Conservation (phyloP, 768 basidiomycete genomes). For the Naematelia aurantialba region DNA sequence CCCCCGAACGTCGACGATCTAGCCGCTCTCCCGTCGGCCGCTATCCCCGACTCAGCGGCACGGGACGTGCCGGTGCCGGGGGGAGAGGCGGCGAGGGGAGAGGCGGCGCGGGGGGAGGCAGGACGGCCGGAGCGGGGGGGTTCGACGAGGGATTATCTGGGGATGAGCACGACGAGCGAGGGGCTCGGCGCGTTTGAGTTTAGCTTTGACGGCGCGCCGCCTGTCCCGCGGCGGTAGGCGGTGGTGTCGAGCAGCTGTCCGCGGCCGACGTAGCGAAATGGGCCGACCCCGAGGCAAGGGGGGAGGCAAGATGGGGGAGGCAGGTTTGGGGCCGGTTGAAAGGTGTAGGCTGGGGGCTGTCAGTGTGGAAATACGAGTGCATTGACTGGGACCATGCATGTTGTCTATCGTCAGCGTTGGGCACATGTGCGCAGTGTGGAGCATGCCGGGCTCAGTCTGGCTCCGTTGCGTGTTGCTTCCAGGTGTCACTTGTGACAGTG, state of each 20-base stretch:
- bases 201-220: conserved; percentile 20
- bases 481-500: no score
- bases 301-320: no score
- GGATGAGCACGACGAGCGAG: conserved; percentile 32
- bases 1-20: conserved; percentile 33
- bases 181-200: conserved; percentile 45
- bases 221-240: conserved; percentile 9
- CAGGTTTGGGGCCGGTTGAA: no score
- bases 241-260: background rate
- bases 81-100: background rate
- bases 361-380: no score
- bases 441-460: no score
- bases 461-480: no score
- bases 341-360: no score
- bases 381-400: no score
- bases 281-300: no score
- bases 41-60: conserved; percentile 1
- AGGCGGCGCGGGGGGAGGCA: background rate
- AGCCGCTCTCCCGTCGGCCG: conserved; percentile 24
- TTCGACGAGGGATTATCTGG: conserved; percentile 7
- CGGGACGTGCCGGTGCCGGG: conserved; percentile 6
- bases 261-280: no score
- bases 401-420: no score
- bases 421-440: no score
- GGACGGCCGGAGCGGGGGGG: background rate